Conservation (phyloP, 148 eudicot species). For the Fagopyrum tataricum region DNA sequence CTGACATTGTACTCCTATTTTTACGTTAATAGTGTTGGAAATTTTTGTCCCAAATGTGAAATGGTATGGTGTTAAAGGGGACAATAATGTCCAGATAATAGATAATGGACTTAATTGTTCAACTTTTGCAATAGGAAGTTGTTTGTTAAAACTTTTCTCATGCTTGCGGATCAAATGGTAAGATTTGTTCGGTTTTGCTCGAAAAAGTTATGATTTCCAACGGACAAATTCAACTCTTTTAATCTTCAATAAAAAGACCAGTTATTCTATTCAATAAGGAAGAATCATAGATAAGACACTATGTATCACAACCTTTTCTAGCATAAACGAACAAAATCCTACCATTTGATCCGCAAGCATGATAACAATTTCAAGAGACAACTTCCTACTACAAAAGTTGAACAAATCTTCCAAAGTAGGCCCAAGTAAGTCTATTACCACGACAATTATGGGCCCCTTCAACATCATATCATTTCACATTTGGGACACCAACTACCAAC, state of each 20-base stretch:
- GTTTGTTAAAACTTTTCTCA: constrained; percentile 87
- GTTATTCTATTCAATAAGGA: background rate
- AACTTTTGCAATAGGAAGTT: constrained; percentile 91
- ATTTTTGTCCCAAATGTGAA: constrained; percentile 82
- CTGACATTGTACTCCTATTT: constrained; percentile 6
- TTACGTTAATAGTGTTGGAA: constrained; percentile 26
- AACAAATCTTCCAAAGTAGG: constrained; percentile 95
- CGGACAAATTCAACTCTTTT: constrained; percentile 91
- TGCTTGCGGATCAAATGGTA: constrained; percentile 99
- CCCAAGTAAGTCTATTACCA: constrained; percentile 92
- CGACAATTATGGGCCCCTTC: constrained; percentile 97
- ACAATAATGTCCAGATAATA: constrained; percentile 90
- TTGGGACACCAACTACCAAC: constrained; percentile 84
- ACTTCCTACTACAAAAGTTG: constrained; percentile 89
- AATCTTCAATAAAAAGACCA: constrained; percentile 38
- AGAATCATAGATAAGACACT: background rate
- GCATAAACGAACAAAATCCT: constrained; percentile 1
- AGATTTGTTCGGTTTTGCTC: background rate
- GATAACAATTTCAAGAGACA: constrained; percentile 86
- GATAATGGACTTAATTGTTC: constrained; percentile 91
- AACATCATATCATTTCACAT: constrained; percentile 85
- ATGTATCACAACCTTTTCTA: background rate
- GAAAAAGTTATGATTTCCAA: constrained; percentile 43
- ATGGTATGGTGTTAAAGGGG: constrained; percentile 98
- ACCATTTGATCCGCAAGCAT: constrained; percentile 99